Conservation (phyloP, 2,329 filamentous ascomycete genomes). For the Drechslera avenae region DNA sequence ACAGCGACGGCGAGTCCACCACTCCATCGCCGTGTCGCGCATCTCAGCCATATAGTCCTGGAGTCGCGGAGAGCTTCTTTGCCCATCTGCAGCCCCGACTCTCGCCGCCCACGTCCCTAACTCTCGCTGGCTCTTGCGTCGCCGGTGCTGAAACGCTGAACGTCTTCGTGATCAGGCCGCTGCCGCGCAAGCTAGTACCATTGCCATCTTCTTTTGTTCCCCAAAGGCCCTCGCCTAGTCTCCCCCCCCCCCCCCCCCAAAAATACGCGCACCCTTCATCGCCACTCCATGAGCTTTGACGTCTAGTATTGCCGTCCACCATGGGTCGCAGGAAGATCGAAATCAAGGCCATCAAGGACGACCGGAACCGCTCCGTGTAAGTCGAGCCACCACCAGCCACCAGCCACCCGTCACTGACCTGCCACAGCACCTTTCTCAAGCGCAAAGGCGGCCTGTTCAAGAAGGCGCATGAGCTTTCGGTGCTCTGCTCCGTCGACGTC, state of each 20-base stretch:
- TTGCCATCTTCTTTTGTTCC: conserved; percentile 29
- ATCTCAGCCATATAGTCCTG: conserved; percentile 34
- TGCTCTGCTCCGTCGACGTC: conserved; percentile 97
- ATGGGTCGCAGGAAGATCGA: conserved; percentile 99
- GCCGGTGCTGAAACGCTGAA: conserved; percentile 32
- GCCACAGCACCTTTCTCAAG: conserved; percentile 89
- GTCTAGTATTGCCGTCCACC: conserved; percentile 26
- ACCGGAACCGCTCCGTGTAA: conserved; percentile 96
- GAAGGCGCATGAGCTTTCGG: conserved; percentile 97
- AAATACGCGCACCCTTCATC: conserved; percentile 13
- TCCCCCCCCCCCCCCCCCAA: neutral
- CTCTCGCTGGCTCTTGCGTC: neutral
- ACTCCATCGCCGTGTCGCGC: conserved; percentile 25
- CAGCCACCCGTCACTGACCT: conserved; percentile 23
- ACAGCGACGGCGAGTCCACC: conserved; percentile 18
- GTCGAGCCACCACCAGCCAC: conserved; percentile 41
- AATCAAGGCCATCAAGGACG: conserved; percentile 99
- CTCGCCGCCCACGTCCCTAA: conserved; percentile 22
- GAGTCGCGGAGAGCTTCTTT: conserved; percentile 22
- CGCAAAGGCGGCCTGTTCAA: conserved; percentile 99
- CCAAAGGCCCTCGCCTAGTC: conserved; percentile 27
- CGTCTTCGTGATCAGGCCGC: conserved; percentile 25
- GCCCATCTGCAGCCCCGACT: conserved; percentile 26
- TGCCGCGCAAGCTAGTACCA: conserved; percentile 31
- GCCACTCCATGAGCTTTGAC: conserved; percentile 39